phyloP scores from a whole-genome alignment of 768 basidiomycete genomes.

The Panus rudis region DNA sequence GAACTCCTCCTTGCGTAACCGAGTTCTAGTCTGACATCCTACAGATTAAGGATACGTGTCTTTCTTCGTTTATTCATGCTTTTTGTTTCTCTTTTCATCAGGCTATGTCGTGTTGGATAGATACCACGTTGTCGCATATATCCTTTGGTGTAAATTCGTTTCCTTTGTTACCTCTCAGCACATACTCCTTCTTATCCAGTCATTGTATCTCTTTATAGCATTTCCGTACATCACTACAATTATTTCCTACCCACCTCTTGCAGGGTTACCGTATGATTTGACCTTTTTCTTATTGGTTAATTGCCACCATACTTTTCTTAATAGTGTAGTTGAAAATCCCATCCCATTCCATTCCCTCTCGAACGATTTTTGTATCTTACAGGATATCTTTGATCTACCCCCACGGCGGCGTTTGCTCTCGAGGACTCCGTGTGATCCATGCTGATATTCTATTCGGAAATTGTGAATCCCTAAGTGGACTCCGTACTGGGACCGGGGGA shows the following conservation, averaged over 20 bases:
- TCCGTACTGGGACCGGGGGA: no score
- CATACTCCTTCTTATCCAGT: neutral
- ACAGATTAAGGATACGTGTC: neutral
- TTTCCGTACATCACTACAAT: no score
- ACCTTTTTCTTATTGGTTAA: neutral
- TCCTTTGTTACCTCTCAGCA: slow-evolving; percentile 9
- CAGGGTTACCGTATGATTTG: neutral
- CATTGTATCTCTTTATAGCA: slow-evolving; percentile 1
- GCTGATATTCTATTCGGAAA: no score
- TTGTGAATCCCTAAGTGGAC: no score
- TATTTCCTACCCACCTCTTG: neutral
- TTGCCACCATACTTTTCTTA: neutral
- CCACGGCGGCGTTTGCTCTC: no score
- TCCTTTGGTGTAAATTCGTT: slow-evolving; percentile 7
- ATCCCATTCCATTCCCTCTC: no score
- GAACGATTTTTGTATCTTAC: no score
- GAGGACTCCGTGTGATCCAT: no score
- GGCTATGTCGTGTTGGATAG: slow-evolving; percentile 24
- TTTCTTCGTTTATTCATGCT: neutral
- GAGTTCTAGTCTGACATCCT: neutral
- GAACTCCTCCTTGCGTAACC: neutral
- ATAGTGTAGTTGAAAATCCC: slow-evolving; percentile 1
- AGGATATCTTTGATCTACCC: no score
- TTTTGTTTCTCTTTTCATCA: slow-evolving; percentile 11
- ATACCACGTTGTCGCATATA: slow-evolving; percentile 20